Percentiles rank a stretch among this genome's conserved stretches.
Conservation (phyloP, 805 yeast genomes). For the Suhomyces emberorum region DNA sequence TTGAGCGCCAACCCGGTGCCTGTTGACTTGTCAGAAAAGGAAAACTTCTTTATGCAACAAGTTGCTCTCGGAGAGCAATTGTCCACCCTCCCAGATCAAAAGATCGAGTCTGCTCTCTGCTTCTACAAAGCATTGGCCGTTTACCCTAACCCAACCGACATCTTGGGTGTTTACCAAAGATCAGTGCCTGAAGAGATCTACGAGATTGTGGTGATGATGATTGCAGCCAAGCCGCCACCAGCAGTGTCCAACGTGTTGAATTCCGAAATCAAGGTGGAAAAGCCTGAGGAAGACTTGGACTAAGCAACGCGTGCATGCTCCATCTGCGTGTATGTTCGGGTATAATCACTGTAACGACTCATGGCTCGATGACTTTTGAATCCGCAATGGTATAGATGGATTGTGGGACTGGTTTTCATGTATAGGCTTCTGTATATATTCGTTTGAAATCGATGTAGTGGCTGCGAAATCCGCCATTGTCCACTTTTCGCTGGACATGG, state of each 20-base stretch:
- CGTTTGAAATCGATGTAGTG: no score
- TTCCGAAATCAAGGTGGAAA: slow-evolving; percentile 15
- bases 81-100: slow-evolving; percentile 61
- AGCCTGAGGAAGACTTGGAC: slow-evolving; percentile 36
- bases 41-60: slow-evolving; percentile 75
- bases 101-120: slow-evolving; percentile 79
- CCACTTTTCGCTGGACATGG: no score
- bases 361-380: slow-evolving; percentile 1
- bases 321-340: no score
- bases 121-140: slow-evolving; percentile 92
- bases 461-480: no score
- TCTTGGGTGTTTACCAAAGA: slow-evolving; percentile 85
- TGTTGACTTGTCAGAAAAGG: slow-evolving; percentile 61
- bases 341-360: neutral
- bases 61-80: slow-evolving; percentile 84
- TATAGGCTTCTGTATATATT: slow-evolving; percentile 1
- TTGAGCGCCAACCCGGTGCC: slow-evolving; percentile 75
- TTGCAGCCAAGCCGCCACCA: slow-evolving; percentile 86
- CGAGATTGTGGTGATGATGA: slow-evolving; percentile 82
- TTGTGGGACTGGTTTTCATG: neutral
- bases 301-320: slow-evolving; percentile 9
- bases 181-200: slow-evolving; percentile 78
- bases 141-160: slow-evolving; percentile 92
- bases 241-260: slow-evolving; percentile 63
- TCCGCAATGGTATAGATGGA: slow-evolving; percentile 1